Evolutionary conservation across 2,329 filamentous ascomycete species (phyloP).

Genomic region (Fusarium coicis): DNA sequence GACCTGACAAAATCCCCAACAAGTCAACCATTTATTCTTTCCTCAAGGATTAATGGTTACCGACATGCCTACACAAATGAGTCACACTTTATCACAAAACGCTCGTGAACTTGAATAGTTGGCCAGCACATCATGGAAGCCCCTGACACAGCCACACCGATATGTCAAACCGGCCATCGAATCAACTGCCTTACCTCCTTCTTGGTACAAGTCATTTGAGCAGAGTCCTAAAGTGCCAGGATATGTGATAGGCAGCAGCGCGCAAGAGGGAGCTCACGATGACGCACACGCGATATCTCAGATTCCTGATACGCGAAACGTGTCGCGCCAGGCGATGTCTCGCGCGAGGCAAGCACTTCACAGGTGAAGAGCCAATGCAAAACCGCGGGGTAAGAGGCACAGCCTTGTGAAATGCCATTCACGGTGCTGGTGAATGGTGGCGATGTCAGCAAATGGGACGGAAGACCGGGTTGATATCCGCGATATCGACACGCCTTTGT

Average conservation of each 20-base stretch:
- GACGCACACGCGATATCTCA: constrained; percentile 4
- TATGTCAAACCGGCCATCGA: constrained; percentile 16
- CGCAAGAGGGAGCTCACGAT: constrained; percentile 11
- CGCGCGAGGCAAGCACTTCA: constrained; percentile 5
- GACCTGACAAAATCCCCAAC: background rate
- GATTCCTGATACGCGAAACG: constrained; percentile 4
- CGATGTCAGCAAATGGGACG: constrained; percentile 12
- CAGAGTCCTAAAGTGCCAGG: background rate
- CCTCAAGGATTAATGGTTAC: background rate
- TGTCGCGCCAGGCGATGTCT: constrained; percentile 8
- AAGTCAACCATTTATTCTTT: background rate
- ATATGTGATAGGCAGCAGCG: constrained; percentile 37
- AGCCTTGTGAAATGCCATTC: constrained; percentile 23
- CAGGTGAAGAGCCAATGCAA: constrained; percentile 15
- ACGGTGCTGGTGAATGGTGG: constrained; percentile 23
- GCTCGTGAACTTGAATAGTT: constrained; percentile 6
- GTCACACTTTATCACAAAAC: constrained; percentile 14
- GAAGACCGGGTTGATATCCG: constrained; percentile 10
- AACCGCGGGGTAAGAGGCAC: constrained; percentile 1
- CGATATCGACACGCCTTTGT: constrained; percentile 32
- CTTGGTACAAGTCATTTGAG: constrained; percentile 2
- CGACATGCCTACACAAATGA: constrained; percentile 12
- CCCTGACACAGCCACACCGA: constrained; percentile 32
- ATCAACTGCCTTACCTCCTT: background rate
- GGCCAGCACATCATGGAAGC: background rate